These are phyloP conservation scores for Annona cherimola DNA, from an alignment of 164 flowering plant species.

Conservation along the genomic window DNA sequence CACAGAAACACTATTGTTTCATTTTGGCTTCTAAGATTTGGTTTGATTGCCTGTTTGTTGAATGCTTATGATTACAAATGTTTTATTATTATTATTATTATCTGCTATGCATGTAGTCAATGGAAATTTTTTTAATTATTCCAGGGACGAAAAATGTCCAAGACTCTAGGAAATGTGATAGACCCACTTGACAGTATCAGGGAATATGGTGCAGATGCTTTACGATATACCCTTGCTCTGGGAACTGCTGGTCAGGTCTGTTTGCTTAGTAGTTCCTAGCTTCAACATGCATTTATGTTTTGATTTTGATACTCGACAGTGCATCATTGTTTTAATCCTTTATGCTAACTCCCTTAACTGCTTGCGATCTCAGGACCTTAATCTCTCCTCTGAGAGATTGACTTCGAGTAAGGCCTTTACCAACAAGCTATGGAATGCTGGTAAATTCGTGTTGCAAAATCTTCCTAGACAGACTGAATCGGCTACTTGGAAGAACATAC, in stretches of 20 bases:
- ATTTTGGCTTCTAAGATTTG: background rate
- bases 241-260: constrained; percentile 98
- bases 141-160: constrained; percentile 97
- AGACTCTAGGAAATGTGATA: constrained; percentile 85
- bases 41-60: background rate
- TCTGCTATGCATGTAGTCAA: background rate
- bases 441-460: constrained; percentile 87
- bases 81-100: too few relatives aligned
- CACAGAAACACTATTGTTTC: background rate
- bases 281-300: background rate
- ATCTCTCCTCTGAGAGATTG: constrained; percentile 82
- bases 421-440: constrained; percentile 97
- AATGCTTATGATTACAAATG: background rate
- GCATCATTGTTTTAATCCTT: background rate
- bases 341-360: background rate
- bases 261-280: constrained; percentile 13
- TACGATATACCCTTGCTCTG: constrained; percentile 74
- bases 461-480: constrained; percentile 60
- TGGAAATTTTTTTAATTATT: constrained; percentile 5
- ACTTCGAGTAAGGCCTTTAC: constrained; percentile 94
- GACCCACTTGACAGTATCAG: constrained; percentile 86
- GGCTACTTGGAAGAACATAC: constrained; percentile 54
- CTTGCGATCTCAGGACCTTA: constrained; percentile 66
- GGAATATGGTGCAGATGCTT: constrained; percentile 93
- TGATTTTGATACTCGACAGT: background rate